Evolutionary conservation across 1,139 yeast species (phyloP).

Genomic region (Geotrichum reessii): DNA sequence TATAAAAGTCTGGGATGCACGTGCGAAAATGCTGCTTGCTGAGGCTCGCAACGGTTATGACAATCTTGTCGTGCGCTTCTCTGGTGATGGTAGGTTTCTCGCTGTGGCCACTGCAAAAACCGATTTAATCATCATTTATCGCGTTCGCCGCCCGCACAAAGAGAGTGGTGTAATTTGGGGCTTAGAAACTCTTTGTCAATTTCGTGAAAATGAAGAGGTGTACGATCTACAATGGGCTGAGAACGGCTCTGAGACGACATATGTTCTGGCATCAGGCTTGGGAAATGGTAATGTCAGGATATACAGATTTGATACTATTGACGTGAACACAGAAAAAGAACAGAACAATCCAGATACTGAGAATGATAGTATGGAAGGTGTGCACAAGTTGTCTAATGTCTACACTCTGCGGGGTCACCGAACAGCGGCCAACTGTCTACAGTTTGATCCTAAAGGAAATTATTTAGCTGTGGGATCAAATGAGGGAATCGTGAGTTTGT

Average conservation of each 20-base stretch:
- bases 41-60: slow-evolving; percentile 34
- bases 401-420: slow-evolving; percentile 46
- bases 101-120: slow-evolving; percentile 43
- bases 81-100: slow-evolving; percentile 51
- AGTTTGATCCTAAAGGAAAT: slow-evolving; percentile 55
- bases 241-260: slow-evolving; percentile 21
- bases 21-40: slow-evolving; percentile 40
- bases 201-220: slow-evolving; percentile 30
- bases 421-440: slow-evolving; percentile 47
- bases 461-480: slow-evolving; percentile 57
- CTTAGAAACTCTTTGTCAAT: slow-evolving; percentile 20
- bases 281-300: slow-evolving; percentile 36
- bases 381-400: slow-evolving; percentile 22
- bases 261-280: slow-evolving; percentile 32
- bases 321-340: slow-evolving; percentile 1
- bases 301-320: slow-evolving; percentile 22
- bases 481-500: slow-evolving; percentile 63
- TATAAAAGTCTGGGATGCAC: slow-evolving; percentile 53
- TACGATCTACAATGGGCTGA: slow-evolving; percentile 39
- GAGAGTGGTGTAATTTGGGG: slow-evolving; percentile 16
- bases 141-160: slow-evolving; percentile 1
- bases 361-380: not conserved
- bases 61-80: slow-evolving; percentile 42
- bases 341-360: not conserved
- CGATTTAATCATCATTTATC: slow-evolving; percentile 23